Evolutionary conservation across 352 stramenopile genomes (phyloP), one percentile per base, ranked within the genome.

Genomic region (Phytophthora ramorum): DNA sequence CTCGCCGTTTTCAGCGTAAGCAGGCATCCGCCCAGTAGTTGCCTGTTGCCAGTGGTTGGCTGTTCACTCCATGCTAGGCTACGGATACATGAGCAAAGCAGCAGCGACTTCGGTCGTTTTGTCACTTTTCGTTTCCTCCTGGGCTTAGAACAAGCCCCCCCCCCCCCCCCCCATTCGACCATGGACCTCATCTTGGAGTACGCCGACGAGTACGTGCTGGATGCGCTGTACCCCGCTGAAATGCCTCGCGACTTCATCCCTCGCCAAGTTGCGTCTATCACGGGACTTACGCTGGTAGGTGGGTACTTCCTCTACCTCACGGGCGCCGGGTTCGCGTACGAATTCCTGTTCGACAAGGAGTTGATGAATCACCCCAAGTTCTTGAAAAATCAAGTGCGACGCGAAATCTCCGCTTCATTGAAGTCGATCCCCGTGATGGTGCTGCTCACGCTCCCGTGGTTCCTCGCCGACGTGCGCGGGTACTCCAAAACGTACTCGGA

Each of bases 151-250:
- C 20, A 17, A 17, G 22, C 3, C 22, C 37, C 35, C 13, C 58
- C 28, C 54, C 3, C 22, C 37, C 35, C 13, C 58, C 28, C 54
- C 34, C 3, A 61, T 9, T 59, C 14, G 20, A 46, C 41, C 2
- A 93, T 93, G 85, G 85, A 93, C 53, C 69, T 89, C 53, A 72
- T 87, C 37, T 59, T 93, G 17, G 75, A 85, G 35, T 37, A 79
- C 35, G 63, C 62, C 28, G 85, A 93, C 69, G 48, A 78, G 24
- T 76, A 78, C 48, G 13, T 71, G 24, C 63, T 91, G 37, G 85
- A 90, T 64, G 57, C 51, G 9, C 14, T 93, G 53, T 93, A 91
- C 66, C 79, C 82, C 26, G 24, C 47, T 17, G 48, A 69, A 10
- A 56, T 81, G 63, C 32, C 78, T 16, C 80, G 79, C 10, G 78